A percentile compares a stretch with the other conserved stretches of the same genome.
phyloP scores from a whole-genome alignment of 2,329 filamentous ascomycete genomes.

The Neopestalotiopsis clavispora region DNA sequence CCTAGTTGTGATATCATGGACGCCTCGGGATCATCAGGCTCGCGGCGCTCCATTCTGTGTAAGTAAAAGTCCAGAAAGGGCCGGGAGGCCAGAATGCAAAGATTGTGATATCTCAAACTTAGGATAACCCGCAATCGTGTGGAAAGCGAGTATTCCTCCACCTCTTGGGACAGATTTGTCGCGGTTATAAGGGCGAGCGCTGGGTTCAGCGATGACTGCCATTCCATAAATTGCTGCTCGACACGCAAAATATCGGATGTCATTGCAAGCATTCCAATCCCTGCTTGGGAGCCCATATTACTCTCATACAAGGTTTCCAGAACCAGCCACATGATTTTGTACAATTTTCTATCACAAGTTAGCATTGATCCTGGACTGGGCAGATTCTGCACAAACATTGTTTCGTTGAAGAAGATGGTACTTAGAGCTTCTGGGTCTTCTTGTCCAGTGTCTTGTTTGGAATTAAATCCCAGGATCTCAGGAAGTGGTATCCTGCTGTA shows the following conservation, averaged over 20 bases:
- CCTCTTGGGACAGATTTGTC: slow-evolving; percentile 26
- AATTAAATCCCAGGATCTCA: slow-evolving; percentile 9
- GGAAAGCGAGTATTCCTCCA: slow-evolving; percentile 22
- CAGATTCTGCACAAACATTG: too few relatives aligned
- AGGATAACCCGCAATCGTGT: slow-evolving; percentile 46
- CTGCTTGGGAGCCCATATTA: slow-evolving; percentile 44
- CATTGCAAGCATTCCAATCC: slow-evolving; percentile 30
- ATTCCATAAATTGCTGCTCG: slow-evolving; percentile 43
- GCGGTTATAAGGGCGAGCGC: slow-evolving; percentile 30
- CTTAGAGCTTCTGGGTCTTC: slow-evolving; percentile 21
- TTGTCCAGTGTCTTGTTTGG: slow-evolving; percentile 17
- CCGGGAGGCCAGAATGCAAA: slow-evolving; percentile 37
- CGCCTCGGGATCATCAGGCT: slow-evolving; percentile 18
- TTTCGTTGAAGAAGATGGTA: slow-evolving; percentile 36
- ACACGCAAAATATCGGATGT: slow-evolving; percentile 42
- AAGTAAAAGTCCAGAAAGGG: slow-evolving; percentile 32
- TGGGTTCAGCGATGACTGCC: slow-evolving; percentile 39
- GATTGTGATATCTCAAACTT: slow-evolving; percentile 37
- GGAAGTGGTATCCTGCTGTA: slow-evolving; percentile 46
- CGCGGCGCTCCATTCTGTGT: slow-evolving; percentile 18
- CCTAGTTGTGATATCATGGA: slow-evolving; percentile 26
- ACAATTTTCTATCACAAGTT: slow-evolving; percentile 33
- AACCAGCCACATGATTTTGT: slow-evolving; percentile 39
- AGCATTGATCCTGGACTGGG: background rate
- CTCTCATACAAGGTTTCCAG: slow-evolving; percentile 47